phyloP scores from a whole-genome alignment of 2,329 filamentous ascomycete genomes.

The Metarhizium album region DNA sequence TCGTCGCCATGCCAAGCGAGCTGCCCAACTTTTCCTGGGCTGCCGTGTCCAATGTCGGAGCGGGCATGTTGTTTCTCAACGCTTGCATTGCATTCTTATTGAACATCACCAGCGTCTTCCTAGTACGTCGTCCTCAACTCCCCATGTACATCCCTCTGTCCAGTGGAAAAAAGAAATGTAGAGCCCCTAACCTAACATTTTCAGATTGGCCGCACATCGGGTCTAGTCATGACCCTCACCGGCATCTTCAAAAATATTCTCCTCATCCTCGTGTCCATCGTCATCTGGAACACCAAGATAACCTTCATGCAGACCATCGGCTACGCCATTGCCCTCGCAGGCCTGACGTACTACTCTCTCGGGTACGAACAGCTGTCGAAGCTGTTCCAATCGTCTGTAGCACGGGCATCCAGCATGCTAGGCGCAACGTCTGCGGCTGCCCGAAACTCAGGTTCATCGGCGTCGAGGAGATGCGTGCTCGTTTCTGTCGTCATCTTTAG shows the following conservation, averaged over 20 bases:
- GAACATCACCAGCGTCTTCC: conserved; percentile 76
- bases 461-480: conserved; percentile 9
- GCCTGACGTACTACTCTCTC: conserved; percentile 39
- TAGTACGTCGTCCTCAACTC: conserved; percentile 48
- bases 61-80: conserved; percentile 57
- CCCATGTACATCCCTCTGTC: background rate
- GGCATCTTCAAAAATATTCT: conserved; percentile 85
- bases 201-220: conserved; percentile 80
- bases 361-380: conserved; percentile 24
- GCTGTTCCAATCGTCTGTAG: conserved; percentile 11
- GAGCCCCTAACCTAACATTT: conserved; percentile 6
- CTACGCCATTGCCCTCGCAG: conserved; percentile 57
- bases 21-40: conserved; percentile 52
- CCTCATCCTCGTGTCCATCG: conserved; percentile 63
- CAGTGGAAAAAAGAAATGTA: background rate
- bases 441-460: background rate
- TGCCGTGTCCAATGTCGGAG: conserved; percentile 55
- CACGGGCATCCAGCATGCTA: conserved; percentile 15
- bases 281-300: conserved; percentile 68
- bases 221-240: conserved; percentile 73
- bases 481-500: conserved; percentile 7
- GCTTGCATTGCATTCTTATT: conserved; percentile 70
- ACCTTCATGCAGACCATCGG: conserved; percentile 62
- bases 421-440: conserved; percentile 12
- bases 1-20: conserved; percentile 61